phyloP scores from a whole-genome alignment of 2,329 filamentous ascomycete genomes.

The Sclerotiophoma versabilis region DNA sequence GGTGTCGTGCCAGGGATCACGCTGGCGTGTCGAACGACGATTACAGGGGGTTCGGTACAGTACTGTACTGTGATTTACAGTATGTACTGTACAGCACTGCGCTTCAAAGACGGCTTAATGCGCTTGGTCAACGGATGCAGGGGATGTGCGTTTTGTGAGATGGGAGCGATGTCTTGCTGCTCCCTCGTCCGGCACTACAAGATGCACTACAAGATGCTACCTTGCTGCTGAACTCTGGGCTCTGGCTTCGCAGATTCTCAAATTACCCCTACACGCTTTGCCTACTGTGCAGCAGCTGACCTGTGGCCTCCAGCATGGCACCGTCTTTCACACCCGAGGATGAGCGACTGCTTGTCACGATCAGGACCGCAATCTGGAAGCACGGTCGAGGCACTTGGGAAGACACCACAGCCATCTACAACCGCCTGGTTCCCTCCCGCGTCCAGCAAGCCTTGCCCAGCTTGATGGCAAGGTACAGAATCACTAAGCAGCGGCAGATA shows the following conservation, averaged over 20 bases:
- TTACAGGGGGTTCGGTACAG: neutral
- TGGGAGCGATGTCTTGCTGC: neutral
- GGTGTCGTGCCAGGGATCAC: neutral
- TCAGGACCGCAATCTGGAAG: constrained; percentile 26
- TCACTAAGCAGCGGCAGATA: too few relatives aligned
- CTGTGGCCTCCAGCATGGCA: too few relatives aligned
- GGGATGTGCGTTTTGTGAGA: neutral
- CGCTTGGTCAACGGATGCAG: neutral
- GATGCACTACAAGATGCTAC: too few relatives aligned
- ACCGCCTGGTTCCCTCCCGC: too few relatives aligned
- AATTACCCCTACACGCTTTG: neutral
- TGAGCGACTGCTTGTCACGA: neutral
- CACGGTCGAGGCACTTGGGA: constrained; percentile 44
- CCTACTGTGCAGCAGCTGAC: neutral
- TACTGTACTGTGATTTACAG: neutral
- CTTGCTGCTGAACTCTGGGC: neutral
- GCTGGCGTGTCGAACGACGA: neutral
- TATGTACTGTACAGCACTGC: neutral
- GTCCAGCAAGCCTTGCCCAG: too few relatives aligned
- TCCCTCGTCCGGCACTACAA: neutral
- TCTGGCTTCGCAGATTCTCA: neutral
- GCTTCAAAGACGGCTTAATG: neutral
- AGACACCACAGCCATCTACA: constrained; percentile 1
- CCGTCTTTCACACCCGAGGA: neutral
- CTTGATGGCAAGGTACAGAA: too few relatives aligned